Evolutionary conservation across 495 filamentous ascomycete species (phyloP).

Genomic region (Hypoxylon intermedium): DNA sequence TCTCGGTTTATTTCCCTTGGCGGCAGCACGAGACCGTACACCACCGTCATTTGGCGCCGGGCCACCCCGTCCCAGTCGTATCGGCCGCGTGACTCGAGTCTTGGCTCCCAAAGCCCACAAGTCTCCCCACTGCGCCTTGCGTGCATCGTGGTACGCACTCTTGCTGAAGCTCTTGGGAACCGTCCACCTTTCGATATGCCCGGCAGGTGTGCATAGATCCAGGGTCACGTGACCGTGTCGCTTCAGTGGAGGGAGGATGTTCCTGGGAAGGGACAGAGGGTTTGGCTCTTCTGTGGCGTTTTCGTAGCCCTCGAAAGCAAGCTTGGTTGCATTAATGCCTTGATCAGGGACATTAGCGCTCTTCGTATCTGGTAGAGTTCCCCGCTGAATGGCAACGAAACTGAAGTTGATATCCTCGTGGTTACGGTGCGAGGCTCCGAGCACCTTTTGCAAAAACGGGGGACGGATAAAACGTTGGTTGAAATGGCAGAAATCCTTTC

Average conservation of each 20-base stretch:
- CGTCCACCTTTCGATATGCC: conserved; percentile 91
- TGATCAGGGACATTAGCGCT: conserved; percentile 43
- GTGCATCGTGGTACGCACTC: conserved; percentile 85
- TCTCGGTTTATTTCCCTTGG: conserved; percentile 36
- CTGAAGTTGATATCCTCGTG: conserved; percentile 91
- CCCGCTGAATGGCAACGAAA: conserved; percentile 86
- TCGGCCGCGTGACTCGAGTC: conserved; percentile 67
- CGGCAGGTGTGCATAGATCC: conserved; percentile 88
- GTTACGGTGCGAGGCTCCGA: conserved; percentile 72
- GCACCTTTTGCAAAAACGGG: conserved; percentile 77
- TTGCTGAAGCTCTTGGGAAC: conserved; percentile 81
- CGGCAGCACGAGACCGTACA: conserved; percentile 46
- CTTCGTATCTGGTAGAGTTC: conserved; percentile 55
- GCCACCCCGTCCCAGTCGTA: conserved; percentile 64
- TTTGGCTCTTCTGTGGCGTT: conserved; percentile 48
- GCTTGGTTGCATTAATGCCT: conserved; percentile 40
- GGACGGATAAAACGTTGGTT: conserved; percentile 87
- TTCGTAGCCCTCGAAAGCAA: conserved; percentile 54
- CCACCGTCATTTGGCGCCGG: conserved; percentile 47
- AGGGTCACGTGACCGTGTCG: conserved; percentile 84
- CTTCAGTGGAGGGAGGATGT: conserved; percentile 82
- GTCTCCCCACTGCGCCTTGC: conserved; percentile 91
- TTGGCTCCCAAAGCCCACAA: conserved; percentile 96
- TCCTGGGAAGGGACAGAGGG: conserved; percentile 76
- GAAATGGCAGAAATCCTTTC: conserved; percentile 93